Evolutionary conservation across 352 stramenopile species (phyloP).

Genomic region (Pythium apleroticum): DNA sequence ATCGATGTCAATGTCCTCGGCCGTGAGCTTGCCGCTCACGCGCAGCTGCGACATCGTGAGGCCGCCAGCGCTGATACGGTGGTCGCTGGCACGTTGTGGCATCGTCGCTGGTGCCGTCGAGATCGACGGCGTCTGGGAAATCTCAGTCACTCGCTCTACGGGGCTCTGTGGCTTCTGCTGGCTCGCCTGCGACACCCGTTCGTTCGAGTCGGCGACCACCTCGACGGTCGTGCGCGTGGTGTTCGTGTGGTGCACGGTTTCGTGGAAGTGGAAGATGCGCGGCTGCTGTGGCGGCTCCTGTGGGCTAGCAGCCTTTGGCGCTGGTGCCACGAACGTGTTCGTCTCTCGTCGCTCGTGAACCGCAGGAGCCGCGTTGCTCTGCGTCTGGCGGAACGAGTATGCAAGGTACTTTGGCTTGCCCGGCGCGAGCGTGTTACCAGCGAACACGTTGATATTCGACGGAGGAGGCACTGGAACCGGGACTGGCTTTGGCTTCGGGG

Average conservation of each 20-base stretch:
- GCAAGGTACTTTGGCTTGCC: constrained; percentile 22
- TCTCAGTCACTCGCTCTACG: background rate
- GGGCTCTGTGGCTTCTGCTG: background rate
- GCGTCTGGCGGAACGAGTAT: constrained; percentile 26
- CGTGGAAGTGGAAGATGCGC: constrained; percentile 1
- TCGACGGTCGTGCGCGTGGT: background rate
- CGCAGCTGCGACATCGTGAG: constrained; percentile 29
- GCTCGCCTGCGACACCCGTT: background rate
- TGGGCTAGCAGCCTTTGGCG: background rate
- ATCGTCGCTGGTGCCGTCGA: background rate
- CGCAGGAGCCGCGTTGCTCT: background rate
- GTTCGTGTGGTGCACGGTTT: background rate
- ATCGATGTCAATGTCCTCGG: constrained; percentile 7
- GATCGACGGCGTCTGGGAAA: background rate
- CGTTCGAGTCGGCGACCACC: background rate
- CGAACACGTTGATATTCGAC: constrained; percentile 14
- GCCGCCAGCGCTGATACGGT: constrained; percentile 11
- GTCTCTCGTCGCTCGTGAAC: constrained; percentile 4
- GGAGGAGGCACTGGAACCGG: background rate
- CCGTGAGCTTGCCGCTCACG: constrained; percentile 20
- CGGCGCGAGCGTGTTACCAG: constrained; percentile 22
- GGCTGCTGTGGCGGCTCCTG: background rate
- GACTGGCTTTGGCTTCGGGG: background rate
- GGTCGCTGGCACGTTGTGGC: constrained; percentile 5
- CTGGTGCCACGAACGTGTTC: background rate